Conservation (phyloP, 345 rosid genomes). For the Brassica carinata region DNA sequence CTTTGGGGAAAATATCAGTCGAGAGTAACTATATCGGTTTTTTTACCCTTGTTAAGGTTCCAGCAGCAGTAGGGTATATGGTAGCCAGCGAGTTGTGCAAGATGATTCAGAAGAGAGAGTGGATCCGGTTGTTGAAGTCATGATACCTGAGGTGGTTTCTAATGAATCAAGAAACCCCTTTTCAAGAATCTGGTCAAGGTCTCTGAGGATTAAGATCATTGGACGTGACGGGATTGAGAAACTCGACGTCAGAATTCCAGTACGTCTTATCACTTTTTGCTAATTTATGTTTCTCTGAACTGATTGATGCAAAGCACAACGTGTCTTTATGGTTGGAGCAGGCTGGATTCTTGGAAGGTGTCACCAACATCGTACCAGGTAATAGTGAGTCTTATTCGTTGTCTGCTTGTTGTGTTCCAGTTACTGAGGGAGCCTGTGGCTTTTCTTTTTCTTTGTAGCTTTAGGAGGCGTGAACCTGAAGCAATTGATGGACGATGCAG, state of each 20-base stretch:
- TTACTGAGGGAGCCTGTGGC: not conserved
- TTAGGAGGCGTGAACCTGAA: conserved; percentile 84
- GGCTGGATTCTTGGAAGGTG: conserved; percentile 91
- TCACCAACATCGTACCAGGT: conserved; percentile 91
- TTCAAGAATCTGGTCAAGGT: conserved; percentile 80
- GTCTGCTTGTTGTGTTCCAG: not conserved
- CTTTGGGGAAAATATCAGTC: conserved; percentile 38
- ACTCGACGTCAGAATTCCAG: conserved; percentile 87
- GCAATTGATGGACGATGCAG: conserved; percentile 70
- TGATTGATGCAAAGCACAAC: conserved; percentile 6
- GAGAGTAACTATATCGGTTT: not conserved
- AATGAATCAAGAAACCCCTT: conserved; percentile 63
- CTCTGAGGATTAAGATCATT: conserved; percentile 75
- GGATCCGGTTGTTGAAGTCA: conserved; percentile 82
- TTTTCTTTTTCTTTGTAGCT: conserved; percentile 44
- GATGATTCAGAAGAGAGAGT: conserved; percentile 53
- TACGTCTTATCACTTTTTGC: conserved; percentile 42
- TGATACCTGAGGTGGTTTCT: conserved; percentile 70
- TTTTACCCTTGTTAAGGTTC: conserved; percentile 26
- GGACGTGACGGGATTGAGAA: conserved; percentile 86
- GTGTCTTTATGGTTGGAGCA: conserved; percentile 35
- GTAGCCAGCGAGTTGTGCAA: conserved; percentile 50
- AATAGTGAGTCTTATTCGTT: not conserved
- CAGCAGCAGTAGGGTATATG: conserved; percentile 53
- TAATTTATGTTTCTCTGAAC: not conserved